A percentile compares a stretch with the other conserved stretches of the same genome.
Conservation (phyloP, 2,329 filamentous ascomycete genomes). For the Alternaria sp. region DNA sequence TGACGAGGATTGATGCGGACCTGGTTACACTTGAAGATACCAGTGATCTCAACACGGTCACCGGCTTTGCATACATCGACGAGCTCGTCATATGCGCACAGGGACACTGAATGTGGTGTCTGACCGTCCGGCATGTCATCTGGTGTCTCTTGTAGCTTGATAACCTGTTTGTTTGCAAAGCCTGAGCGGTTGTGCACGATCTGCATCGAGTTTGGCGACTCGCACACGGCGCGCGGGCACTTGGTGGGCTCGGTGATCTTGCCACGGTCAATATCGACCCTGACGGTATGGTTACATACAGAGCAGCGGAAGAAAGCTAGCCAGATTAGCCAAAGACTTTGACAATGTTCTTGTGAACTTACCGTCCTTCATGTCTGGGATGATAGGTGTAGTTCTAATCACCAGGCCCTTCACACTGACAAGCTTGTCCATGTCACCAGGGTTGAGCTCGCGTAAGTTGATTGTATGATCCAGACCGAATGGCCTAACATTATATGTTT, state of each 20-base stretch:
- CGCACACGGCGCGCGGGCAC: conserved; percentile 84
- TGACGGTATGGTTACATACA: conserved; percentile 89
- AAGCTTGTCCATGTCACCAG: conserved; percentile 95
- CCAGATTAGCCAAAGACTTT: conserved; percentile 19
- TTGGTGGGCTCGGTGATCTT: conserved; percentile 94
- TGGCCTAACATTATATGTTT: conserved; percentile 84
- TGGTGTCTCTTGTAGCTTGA: conserved; percentile 97
- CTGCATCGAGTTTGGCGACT: conserved; percentile 93
- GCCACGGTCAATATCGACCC: conserved; percentile 91
- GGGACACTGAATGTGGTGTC: conserved; percentile 94
- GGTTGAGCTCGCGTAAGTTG: conserved; percentile 94
- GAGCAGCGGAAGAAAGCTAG: conserved; percentile 93
- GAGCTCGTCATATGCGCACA: conserved; percentile 95
- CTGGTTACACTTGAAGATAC: conserved; percentile 94
- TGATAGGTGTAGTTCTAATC: conserved; percentile 93
- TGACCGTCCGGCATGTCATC: conserved; percentile 95
- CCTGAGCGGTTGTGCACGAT: conserved; percentile 95
- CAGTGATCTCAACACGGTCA: conserved; percentile 93
- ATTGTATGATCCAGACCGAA: conserved; percentile 87
- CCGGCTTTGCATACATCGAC: conserved; percentile 98
- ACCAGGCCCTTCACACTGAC: conserved; percentile 95
- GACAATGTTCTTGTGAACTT: conserved; percentile 17
- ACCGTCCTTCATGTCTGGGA: conserved; percentile 96
- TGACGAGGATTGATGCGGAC: conserved; percentile 94
- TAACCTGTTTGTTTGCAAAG: conserved; percentile 97